Evolutionary conservation across 768 basidiomycete species (phyloP).

Genomic region (Leucocoprinus sp.): DNA sequence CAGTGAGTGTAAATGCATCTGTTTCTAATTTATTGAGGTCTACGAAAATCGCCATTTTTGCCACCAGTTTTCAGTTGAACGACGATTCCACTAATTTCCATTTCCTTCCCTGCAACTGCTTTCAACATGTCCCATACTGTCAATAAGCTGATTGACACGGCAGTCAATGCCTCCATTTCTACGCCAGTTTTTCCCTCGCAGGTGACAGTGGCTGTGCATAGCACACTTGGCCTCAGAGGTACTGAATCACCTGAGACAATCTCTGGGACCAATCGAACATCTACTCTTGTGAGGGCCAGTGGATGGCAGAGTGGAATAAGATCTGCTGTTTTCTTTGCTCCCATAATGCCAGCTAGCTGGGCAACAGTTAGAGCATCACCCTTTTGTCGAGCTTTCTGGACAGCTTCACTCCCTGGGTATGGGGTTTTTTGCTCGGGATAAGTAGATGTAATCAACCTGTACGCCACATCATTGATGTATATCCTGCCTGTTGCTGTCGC

Average conservation of each 20-base stretch:
- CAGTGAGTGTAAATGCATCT: background rate
- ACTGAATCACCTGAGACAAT: conserved; percentile 7
- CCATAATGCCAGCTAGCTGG: conserved; percentile 85
- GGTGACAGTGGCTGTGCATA: conserved; percentile 60
- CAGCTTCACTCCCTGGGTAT: conserved; percentile 23
- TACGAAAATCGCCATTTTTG: conserved; percentile 58
- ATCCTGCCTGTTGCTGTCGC: conserved; percentile 77
- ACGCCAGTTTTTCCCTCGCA: conserved; percentile 81
- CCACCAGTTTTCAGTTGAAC: conserved; percentile 69
- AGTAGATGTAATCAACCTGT: conserved; percentile 47
- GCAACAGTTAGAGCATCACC: conserved; percentile 69
- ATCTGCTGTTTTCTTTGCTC: conserved; percentile 71
- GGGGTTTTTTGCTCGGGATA: conserved; percentile 19
- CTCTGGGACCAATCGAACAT: conserved; percentile 52
- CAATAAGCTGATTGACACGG: conserved; percentile 67
- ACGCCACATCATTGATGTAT: conserved; percentile 56
- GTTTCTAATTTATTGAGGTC: background rate
- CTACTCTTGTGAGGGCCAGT: conserved; percentile 61
- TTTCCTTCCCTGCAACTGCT: conserved; percentile 80
- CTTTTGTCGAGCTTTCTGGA: conserved; percentile 49
- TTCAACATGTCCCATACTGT: conserved; percentile 95
- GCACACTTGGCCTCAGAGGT: conserved; percentile 36
- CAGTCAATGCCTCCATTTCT: conserved; percentile 91
- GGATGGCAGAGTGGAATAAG: conserved; percentile 89
- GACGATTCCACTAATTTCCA: conserved; percentile 65